Conservation (phyloP, 805 yeast genomes). For the Myxozyma monticola region DNA sequence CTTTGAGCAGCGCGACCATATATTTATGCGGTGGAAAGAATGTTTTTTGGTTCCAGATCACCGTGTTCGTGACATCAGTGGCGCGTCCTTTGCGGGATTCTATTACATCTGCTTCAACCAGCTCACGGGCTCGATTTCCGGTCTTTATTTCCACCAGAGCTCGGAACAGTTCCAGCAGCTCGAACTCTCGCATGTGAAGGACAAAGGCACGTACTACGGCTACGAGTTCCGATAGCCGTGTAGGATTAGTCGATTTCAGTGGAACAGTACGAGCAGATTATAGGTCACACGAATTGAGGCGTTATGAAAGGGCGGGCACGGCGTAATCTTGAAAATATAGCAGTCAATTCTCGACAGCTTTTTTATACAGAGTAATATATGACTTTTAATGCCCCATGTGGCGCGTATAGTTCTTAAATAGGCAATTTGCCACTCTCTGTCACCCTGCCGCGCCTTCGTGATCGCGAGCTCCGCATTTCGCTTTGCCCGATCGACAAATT, state of each 20-base stretch:
- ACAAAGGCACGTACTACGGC: slow-evolving; percentile 22
- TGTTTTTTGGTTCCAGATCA: slow-evolving; percentile 82
- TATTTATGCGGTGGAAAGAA: slow-evolving; percentile 96
- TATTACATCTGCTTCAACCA: slow-evolving; percentile 85
- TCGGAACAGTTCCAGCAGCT: slow-evolving; percentile 80
- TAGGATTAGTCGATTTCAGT: no score
- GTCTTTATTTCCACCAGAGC: slow-evolving; percentile 78
- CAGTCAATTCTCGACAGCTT: neutral
- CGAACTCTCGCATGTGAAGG: slow-evolving; percentile 46
- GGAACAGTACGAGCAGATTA: no score
- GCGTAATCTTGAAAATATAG: no score
- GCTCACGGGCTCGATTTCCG: slow-evolving; percentile 68
- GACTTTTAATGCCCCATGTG: no score
- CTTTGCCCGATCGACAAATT: neutral
- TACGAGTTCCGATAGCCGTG: slow-evolving; percentile 26
- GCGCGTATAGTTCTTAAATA: no score
- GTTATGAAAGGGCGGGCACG: no score
- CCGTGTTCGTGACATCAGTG: slow-evolving; percentile 56
- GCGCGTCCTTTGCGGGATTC: slow-evolving; percentile 89
- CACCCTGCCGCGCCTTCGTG: no score
- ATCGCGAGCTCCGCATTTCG: neutral
- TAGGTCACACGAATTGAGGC: no score
- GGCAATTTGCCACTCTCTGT: no score
- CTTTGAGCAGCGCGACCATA: slow-evolving; percentile 46
- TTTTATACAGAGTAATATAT: no score